Conservation (phyloP, 2,329 filamentous ascomycete species). For the Neurospora sp. region DNA sequence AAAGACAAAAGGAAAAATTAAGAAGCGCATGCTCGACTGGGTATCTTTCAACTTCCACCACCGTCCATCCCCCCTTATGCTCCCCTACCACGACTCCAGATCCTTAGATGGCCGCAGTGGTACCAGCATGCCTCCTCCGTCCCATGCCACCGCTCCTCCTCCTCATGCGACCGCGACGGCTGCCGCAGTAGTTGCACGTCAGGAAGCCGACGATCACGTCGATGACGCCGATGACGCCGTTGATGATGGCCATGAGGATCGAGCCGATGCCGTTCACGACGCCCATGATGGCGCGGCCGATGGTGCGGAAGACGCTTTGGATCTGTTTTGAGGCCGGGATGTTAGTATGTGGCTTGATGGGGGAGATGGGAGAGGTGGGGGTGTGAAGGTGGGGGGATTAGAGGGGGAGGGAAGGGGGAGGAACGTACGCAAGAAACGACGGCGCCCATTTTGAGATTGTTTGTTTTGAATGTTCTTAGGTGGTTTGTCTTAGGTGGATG, state of each 20-base stretch:
- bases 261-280: constrained; percentile 57
- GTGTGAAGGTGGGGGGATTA: background rate
- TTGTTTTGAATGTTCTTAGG: too few relatives aligned
- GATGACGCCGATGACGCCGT: constrained; percentile 54
- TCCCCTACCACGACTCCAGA: background rate
- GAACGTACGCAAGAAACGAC: constrained; percentile 63
- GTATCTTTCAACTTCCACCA: background rate
- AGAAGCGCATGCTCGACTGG: background rate
- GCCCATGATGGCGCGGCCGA: constrained; percentile 58
- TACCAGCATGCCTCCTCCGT: constrained; percentile 12
- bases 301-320: constrained; percentile 48
- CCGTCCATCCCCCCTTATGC: background rate
- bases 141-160: constrained; percentile 9
- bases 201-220: constrained; percentile 59
- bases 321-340: constrained; percentile 33
- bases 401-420: constrained; percentile 14
- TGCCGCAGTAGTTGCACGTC: constrained; percentile 40
- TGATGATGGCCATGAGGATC: constrained; percentile 58
- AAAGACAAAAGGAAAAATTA: background rate
- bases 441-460: too few relatives aligned
- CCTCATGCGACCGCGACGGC: constrained; percentile 14
- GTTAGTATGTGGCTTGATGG: constrained; percentile 12
- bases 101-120: constrained; percentile 13
- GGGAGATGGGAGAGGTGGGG: background rate
- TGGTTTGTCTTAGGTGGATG: background rate